Base-by-base conservation (phyloP, 176 grass and related monocot species). In the Alloteropsis semialata region DNA sequence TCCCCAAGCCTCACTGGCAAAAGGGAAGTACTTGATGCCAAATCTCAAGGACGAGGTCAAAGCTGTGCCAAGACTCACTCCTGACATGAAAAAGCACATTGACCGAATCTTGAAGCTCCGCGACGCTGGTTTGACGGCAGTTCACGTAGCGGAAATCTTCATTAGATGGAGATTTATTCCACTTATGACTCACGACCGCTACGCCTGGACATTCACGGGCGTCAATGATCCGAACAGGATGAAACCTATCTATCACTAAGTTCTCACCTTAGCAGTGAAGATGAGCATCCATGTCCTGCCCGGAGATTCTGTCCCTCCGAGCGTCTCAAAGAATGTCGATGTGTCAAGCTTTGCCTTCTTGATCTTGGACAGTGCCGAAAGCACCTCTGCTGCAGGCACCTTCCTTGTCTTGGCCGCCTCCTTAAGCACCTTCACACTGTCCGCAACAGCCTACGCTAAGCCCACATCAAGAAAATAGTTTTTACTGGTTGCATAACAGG, bases 281-380 rank as follows among this genome's bases (percentile, higher is more conserved):
- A 98, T 88, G 76, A 98, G 96, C 96, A 98, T 98, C 96, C 96
- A 98, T 49, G 96, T 98, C 86, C 88, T 93, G 55, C 96, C 96
- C 0, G 96, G 96, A 2, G 96, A 95, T 84, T 91, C 84, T 0
- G 88, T 91, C 39, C 96, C 96, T 0, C 96, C 96, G 1, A 98
- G 96, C 1, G 87, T 93, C 80, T 98, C 75, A 50, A 95, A 86
- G 84, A 95, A 98, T 42, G 60, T 8, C 8, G 91, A 84, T 0
- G 96, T 77, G 50, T 98, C 92, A 2, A 89, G 84, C 72, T 95
- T 95, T 0, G 85, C 84, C 72, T 98, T 95, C 78, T 98, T 98
- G 79, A 98, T 82, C 27, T 71, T 69, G n/a, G 76, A 89, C 39
- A 98, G 69, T 39, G 92, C 92, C 11, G 87, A 24, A 6, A 98